Evolutionary conservation across 106 monocot genomes (phyloP), one percentile per base, ranked within the genome.

Genomic region (Platanthera guangdongensis): DNA sequence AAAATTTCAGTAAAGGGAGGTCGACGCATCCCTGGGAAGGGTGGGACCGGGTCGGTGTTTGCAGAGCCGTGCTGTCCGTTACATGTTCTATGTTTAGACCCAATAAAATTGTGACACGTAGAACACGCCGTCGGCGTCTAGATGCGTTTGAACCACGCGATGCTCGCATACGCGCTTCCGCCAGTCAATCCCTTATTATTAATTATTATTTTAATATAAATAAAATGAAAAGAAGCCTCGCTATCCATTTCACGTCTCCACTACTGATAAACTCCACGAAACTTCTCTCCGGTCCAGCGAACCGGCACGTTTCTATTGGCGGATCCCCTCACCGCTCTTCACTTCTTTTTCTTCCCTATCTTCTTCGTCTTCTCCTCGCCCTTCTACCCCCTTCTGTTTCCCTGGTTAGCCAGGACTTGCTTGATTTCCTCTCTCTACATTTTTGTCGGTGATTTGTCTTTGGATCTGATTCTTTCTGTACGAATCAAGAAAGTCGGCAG

Each of bases 381-480:
- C 25, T 0, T 25, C 25, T 25, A 0, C 25, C 25, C 25, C 3
- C 25, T 64, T 64, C n/a, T 3, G n/a, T 25, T 25, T 22, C 60
- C 19, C 13, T 19, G 1, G 18, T 21, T 60, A 60, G 60, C 0
- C 1, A 1, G 52, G 9, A 1, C 52, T 11, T 52, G 25, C 25
- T 25, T 25, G 25, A 25, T 25, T 39, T 39, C 39, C 3, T 39
- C 39, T 39, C 39, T 39, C 39, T 39, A 39, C 39, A 39, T 39
- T 39, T 14, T 53, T 53, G 1, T 53, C 1, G 14, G 53, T 7
- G n/a, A 28, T 22, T 8, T 28, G 22, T 63, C 63, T 21, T 12
- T 12, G 32, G 67, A 67, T 67, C 63, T 39, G 21, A 12, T 67
- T 39, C 67, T 67, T 67, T 59, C 12, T 67, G 67, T 67, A 39